A percentile compares a stretch with the other conserved stretches of the same genome.
Conservation (phyloP, 2,329 filamentous ascomycete species). For the Pleurostoma richardsiae region DNA sequence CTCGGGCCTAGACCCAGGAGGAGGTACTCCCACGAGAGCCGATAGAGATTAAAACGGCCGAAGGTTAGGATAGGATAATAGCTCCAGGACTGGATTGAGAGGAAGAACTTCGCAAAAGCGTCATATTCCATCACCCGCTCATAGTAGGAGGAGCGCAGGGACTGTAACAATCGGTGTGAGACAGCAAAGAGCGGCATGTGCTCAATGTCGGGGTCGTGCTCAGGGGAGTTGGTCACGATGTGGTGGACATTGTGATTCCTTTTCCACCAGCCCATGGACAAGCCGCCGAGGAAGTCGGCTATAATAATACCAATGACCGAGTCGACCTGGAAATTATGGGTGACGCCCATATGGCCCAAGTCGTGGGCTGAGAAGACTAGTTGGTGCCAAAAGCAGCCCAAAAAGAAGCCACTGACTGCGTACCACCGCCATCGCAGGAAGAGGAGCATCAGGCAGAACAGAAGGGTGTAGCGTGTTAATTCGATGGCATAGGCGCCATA, state of each 20-base stretch:
- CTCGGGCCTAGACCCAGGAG: constrained; percentile 64
- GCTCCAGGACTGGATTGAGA: constrained; percentile 72
- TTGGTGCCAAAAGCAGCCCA: constrained; percentile 91
- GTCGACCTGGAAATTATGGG: constrained; percentile 80
- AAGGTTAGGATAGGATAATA: constrained; percentile 80
- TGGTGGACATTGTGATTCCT: constrained; percentile 94
- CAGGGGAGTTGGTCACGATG: constrained; percentile 89
- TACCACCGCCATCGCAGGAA: constrained; percentile 64
- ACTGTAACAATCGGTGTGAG: constrained; percentile 72
- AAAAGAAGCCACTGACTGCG: constrained; percentile 61
- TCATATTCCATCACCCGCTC: constrained; percentile 77
- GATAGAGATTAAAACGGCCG: constrained; percentile 83
- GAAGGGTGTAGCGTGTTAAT: constrained; percentile 61
- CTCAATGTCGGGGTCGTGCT: constrained; percentile 94
- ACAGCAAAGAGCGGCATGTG: constrained; percentile 87
- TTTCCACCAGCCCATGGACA: constrained; percentile 97
- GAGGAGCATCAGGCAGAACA: constrained; percentile 58
- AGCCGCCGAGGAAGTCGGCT: constrained; percentile 81
- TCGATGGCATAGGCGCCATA: constrained; percentile 78
- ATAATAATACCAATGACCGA: constrained; percentile 84
- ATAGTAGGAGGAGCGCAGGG: constrained; percentile 76
- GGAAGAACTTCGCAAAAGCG: constrained; percentile 60
- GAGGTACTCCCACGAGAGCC: constrained; percentile 74
- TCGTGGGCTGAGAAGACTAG: constrained; percentile 92
- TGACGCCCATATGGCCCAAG: constrained; percentile 96